Conservation (phyloP, 2,329 filamentous ascomycete species). For the Venturia effusa region DNA sequence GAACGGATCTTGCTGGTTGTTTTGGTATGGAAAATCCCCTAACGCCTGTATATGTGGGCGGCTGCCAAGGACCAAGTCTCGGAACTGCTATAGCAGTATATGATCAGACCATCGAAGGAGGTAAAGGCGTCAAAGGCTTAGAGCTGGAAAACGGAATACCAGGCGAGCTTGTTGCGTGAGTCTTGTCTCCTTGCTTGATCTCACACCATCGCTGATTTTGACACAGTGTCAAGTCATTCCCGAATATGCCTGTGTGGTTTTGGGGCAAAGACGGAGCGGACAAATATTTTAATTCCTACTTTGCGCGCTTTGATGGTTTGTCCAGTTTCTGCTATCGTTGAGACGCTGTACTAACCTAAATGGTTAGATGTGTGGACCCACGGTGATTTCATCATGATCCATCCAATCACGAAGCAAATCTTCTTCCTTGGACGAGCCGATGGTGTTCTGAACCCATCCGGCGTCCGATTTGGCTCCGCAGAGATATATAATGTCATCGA, state of each 20-base stretch:
- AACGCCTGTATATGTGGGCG: constrained; percentile 51
- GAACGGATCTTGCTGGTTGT: constrained; percentile 64
- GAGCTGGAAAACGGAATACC: constrained; percentile 53
- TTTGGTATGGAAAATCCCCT: constrained; percentile 56
- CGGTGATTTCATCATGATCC: constrained; percentile 65
- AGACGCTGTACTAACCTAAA: background rate
- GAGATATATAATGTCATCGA: constrained; percentile 72
- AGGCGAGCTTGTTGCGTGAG: constrained; percentile 59
- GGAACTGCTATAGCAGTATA: constrained; percentile 48
- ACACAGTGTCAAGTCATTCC: constrained; percentile 49
- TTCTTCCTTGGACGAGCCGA: constrained; percentile 61
- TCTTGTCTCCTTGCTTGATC: background rate
- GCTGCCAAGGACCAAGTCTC: constrained; percentile 42
- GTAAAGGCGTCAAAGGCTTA: constrained; percentile 32
- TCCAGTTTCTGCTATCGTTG: background rate
- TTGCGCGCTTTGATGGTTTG: constrained; percentile 30
- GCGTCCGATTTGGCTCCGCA: constrained; percentile 67
- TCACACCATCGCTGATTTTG: background rate
- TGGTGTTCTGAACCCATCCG: constrained; percentile 69
- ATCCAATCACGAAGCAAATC: constrained; percentile 55
- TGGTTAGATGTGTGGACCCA: constrained; percentile 60
- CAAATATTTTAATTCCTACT: constrained; percentile 37
- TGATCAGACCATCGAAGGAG: constrained; percentile 40
- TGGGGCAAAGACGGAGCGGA: constrained; percentile 32
- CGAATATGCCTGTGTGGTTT: constrained; percentile 55